These are phyloP conservation scores for Penicillium sp. DNA, from an alignment of 2,329 filamentous ascomycete genomes.

Conservation along the genomic window DNA sequence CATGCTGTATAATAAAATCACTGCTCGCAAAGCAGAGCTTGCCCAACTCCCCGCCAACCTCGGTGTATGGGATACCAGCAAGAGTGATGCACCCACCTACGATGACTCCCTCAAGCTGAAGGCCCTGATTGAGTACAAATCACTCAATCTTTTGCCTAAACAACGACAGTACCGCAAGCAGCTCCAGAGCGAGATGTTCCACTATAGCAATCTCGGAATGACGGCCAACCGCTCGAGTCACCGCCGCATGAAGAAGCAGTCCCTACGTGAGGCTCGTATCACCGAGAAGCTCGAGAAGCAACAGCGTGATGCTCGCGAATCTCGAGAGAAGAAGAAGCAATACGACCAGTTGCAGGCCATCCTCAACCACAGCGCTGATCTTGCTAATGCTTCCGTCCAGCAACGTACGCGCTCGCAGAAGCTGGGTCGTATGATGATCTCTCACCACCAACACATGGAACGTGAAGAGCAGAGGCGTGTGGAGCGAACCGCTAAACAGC, in stretches of 20 bases:
- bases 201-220: constrained; percentile 95
- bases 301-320: constrained; percentile 92
- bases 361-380: constrained; percentile 74
- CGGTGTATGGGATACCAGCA: constrained; percentile 76
- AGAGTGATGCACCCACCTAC: constrained; percentile 63
- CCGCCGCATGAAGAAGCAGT: constrained; percentile 95
- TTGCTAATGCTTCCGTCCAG: constrained; percentile 63
- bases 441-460: constrained; percentile 92
- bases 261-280: constrained; percentile 87
- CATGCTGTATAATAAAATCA: constrained; percentile 86
- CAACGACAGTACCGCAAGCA: constrained; percentile 82
- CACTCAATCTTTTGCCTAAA: constrained; percentile 80
- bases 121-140: constrained; percentile 93
- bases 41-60: constrained; percentile 81
- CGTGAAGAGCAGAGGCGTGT: constrained; percentile 99
- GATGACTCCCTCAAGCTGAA: constrained; percentile 84
- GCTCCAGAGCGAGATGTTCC: constrained; percentile 87
- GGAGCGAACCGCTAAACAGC: constrained; percentile 96
- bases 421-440: constrained; percentile 82
- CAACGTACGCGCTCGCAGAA: constrained; percentile 77
- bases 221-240: constrained; percentile 90
- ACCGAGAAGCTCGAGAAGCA: constrained; percentile 99
- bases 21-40: constrained; percentile 77
- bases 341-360: constrained; percentile 87
- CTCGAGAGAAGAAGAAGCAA: constrained; percentile 97